Evolutionary conservation across 2,329 filamentous ascomycete species (phyloP).

Genomic region (Ascochyta koolunga): DNA sequence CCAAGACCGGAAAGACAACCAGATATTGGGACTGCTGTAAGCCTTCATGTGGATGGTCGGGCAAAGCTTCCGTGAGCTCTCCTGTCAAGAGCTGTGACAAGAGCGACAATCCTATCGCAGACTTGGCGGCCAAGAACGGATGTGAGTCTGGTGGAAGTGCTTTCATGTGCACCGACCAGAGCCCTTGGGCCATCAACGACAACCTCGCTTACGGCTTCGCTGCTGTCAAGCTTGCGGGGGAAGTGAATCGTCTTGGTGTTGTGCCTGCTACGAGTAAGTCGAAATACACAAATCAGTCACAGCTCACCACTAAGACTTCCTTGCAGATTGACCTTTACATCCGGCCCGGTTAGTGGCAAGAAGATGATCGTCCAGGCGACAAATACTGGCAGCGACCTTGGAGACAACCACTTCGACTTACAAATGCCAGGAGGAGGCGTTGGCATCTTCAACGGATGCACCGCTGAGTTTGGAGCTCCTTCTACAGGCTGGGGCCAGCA

Average conservation of each 20-base stretch:
- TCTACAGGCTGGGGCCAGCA: conserved; percentile 42
- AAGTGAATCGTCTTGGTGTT: conserved; percentile 67
- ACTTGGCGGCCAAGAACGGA: conserved; percentile 57
- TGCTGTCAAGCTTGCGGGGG: conserved; percentile 63
- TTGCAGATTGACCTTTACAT: conserved; percentile 61
- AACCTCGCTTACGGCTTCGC: conserved; percentile 69
- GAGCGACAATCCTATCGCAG: conserved; percentile 61
- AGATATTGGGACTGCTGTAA: conserved; percentile 70
- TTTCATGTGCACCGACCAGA: conserved; percentile 65
- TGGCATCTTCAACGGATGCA: conserved; percentile 45
- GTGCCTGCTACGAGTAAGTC: conserved; percentile 64
- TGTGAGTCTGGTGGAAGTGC: conserved; percentile 62
- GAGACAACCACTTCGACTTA: conserved; percentile 46
- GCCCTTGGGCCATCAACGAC: conserved; percentile 66
- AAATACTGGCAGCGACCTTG: conserved; percentile 59
- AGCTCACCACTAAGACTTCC: conserved; percentile 10
- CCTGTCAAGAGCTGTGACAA: conserved; percentile 63
- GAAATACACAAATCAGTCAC: neutral
- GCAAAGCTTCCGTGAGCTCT: conserved; percentile 60
- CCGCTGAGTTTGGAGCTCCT: conserved; percentile 41
- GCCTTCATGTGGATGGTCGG: conserved; percentile 66
- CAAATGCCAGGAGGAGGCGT: conserved; percentile 48
- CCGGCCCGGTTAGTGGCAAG: conserved; percentile 62
- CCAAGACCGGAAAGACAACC: conserved; percentile 41
- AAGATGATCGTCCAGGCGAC: conserved; percentile 69